These are phyloP conservation scores for Ogataea philodendri DNA, from an alignment of 805 yeast genomes.

Conservation along the genomic window DNA sequence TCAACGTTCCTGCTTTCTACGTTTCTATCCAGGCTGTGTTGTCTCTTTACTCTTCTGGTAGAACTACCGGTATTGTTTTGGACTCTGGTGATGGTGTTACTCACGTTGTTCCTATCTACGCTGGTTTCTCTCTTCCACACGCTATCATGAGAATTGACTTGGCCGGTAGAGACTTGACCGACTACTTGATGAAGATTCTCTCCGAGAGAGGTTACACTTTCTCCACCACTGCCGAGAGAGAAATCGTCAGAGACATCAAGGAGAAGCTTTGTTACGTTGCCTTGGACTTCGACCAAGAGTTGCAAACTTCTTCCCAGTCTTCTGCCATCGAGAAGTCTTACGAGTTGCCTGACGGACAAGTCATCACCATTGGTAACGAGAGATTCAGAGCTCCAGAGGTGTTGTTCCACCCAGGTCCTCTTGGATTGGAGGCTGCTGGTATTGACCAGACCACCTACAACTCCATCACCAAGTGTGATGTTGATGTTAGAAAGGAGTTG, in stretches of 20 bases:
- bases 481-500: slow-evolving; percentile 97
- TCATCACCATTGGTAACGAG: slow-evolving; percentile 98
- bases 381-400: slow-evolving; percentile 99
- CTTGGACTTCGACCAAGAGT: slow-evolving; percentile 97
- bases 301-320: slow-evolving; percentile 98
- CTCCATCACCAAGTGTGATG: slow-evolving; percentile 97
- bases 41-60: slow-evolving; percentile 98
- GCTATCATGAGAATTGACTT: slow-evolving; percentile 98
- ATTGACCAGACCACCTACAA: slow-evolving; percentile 96
- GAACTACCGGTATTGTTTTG: slow-evolving; percentile 99
- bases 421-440: slow-evolving; percentile 93
- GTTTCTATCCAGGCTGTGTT: slow-evolving; percentile 98
- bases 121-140: slow-evolving; percentile 99
- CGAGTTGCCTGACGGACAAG: slow-evolving; percentile 99
- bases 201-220: slow-evolving; percentile 98
- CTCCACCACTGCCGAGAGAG: slow-evolving; percentile 99
- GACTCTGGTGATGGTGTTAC: slow-evolving; percentile 99
- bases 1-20: slow-evolving; percentile 99
- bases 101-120: slow-evolving; percentile 92
- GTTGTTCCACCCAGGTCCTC: slow-evolving; percentile 95
- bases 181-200: slow-evolving; percentile 97
- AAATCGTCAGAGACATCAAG: slow-evolving; percentile 90
- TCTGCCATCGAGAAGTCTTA: slow-evolving; percentile 97
- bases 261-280: slow-evolving; percentile 99
- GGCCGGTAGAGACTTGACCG: slow-evolving; percentile 99